phyloP scores from a whole-genome alignment of 306 rosid genomes.

The Vicia sativa region DNA sequence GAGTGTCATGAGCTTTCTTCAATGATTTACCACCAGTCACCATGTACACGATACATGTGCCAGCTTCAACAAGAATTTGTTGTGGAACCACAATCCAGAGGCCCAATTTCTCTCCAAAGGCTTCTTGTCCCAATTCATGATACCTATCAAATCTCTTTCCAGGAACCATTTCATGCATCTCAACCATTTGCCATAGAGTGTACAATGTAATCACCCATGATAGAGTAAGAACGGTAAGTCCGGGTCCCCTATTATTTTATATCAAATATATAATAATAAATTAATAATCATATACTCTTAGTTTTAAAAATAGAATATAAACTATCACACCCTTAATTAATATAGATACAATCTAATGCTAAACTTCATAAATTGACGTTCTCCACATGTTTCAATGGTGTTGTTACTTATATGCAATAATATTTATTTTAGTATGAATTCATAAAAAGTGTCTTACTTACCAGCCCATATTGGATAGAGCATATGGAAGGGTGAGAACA shows the following conservation, averaged over 20 bases:
- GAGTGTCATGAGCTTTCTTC: constrained; percentile 58
- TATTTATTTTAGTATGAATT: too few species aligned
- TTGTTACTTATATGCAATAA: too few species aligned
- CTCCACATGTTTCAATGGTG: too few species aligned
- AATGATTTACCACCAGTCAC: constrained; percentile 80
- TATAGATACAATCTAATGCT: too few species aligned
- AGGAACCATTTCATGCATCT: constrained; percentile 94
- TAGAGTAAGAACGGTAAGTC: constrained; percentile 42
- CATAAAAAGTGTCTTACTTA: constrained; percentile 11
- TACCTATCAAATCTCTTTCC: constrained; percentile 83
- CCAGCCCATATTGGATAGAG: constrained; percentile 83
- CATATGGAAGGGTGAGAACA: constrained; percentile 84
- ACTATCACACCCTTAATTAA: not conserved
- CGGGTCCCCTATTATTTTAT: constrained; percentile 65
- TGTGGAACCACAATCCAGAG: constrained; percentile 86
- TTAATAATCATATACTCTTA: not conserved
- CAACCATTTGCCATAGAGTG: constrained; percentile 92
- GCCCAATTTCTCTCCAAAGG: constrained; percentile 77
- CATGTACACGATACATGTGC: constrained; percentile 70
- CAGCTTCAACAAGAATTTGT: constrained; percentile 70
- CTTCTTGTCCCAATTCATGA: constrained; percentile 83
- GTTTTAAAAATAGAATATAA: not conserved
- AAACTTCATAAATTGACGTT: too few species aligned
- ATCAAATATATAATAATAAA: not conserved
- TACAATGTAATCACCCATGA: constrained; percentile 84